Percentiles rank a stretch among this genome's conserved stretches.
Evolutionary conservation across 139 green algal genomes (phyloP).

Genomic region (Pedinophyceae sp.): DNA sequence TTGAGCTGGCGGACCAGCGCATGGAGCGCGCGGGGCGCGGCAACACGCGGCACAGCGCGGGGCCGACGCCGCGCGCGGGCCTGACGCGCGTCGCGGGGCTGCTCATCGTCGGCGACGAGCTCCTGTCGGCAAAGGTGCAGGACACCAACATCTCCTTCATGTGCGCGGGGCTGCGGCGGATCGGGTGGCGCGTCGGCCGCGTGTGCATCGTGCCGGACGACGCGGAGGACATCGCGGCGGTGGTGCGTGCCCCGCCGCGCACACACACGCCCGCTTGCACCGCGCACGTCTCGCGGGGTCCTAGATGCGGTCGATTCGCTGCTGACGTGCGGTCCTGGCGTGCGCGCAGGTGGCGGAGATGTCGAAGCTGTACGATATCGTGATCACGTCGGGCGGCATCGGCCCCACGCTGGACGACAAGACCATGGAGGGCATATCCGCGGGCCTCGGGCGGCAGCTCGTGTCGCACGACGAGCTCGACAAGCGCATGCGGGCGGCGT

Average conservation of each 20-base stretch:
- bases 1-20: constrained; percentile 50
- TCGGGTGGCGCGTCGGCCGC: constrained; percentile 27
- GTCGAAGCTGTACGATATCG: constrained; percentile 4
- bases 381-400: constrained; percentile 28
- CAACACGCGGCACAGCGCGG: background rate
- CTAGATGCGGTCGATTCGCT: too few relatives aligned
- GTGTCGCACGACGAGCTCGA: constrained; percentile 2
- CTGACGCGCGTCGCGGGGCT: constrained; percentile 9
- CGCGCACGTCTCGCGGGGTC: too few relatives aligned
- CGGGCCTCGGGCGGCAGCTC: constrained; percentile 19
- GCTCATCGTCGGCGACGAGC: constrained; percentile 31
- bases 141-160: constrained; percentile 62
- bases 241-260: constrained; percentile 11
- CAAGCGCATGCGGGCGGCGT: background rate
- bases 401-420: constrained; percentile 29
- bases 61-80: too few relatives aligned
- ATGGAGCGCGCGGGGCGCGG: constrained; percentile 49
- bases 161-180: constrained; percentile 29
- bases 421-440: constrained; percentile 30
- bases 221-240: constrained; percentile 33
- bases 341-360: too few relatives aligned
- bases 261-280: too few relatives aligned
- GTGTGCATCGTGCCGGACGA: constrained; percentile 55
- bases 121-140: constrained; percentile 39
- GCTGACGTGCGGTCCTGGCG: too few relatives aligned